These are phyloP conservation scores for Sergeia podlipaevii DNA, from an alignment of 208 protist genomes.

Conservation along the genomic window DNA sequence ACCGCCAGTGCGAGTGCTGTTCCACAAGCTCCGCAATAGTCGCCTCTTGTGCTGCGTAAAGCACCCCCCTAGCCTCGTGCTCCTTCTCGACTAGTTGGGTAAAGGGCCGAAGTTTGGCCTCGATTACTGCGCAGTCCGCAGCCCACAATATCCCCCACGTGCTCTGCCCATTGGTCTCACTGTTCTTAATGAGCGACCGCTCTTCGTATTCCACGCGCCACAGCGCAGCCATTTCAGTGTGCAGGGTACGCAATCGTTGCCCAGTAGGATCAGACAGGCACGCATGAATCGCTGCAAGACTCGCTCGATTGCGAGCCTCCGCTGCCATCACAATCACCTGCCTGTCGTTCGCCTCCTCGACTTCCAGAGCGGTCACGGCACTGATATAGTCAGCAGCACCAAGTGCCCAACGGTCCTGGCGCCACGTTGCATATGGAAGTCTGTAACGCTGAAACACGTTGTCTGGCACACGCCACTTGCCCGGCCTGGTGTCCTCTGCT, in stretches of 20 bases:
- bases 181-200: neutral
- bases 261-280: neutral
- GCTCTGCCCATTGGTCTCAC: too few relatives aligned
- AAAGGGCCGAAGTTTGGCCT: too few relatives aligned
- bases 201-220: neutral
- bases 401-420: neutral
- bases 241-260: too few relatives aligned
- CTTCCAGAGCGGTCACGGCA: conserved; percentile 3
- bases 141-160: too few relatives aligned
- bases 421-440: neutral
- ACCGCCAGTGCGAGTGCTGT: conserved; percentile 28
- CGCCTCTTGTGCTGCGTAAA: conserved; percentile 6
- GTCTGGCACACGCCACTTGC: neutral
- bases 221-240: neutral
- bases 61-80: conserved; percentile 6
- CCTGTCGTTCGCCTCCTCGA: conserved; percentile 8
- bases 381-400: conserved; percentile 1
- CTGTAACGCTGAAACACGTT: neutral
- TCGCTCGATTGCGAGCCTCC: conserved; percentile 4
- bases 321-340: neutral
- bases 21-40: neutral
- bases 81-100: too few relatives aligned
- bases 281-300: neutral
- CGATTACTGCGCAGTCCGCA: too few relatives aligned
- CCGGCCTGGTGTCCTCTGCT: too few relatives aligned